A percentile compares a stretch with the other conserved stretches of the same genome.
Evolutionary conservation across 805 yeast genomes (phyloP).

Genomic region (Brettanomyces bruxellensis): DNA sequence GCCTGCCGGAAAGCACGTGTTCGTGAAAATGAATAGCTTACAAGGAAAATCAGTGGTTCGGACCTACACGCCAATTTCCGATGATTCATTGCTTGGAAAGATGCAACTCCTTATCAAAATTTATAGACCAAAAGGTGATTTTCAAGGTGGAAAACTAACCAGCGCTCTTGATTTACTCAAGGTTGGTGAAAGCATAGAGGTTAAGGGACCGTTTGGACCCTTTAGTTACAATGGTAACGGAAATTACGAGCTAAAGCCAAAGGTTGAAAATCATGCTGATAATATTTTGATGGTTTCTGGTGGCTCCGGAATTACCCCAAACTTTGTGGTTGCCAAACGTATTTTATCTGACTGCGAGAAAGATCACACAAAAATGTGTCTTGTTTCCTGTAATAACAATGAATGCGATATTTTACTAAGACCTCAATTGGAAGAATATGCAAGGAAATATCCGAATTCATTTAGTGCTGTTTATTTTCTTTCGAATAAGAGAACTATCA

Average conservation of each 20-base stretch:
- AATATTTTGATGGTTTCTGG: slow-evolving; percentile 42
- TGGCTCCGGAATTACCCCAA: slow-evolving; percentile 50
- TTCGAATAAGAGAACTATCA: slow-evolving; percentile 6
- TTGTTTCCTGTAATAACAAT: slow-evolving; percentile 36
- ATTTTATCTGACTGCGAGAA: slow-evolving; percentile 31
- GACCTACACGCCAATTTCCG: slow-evolving; percentile 27
- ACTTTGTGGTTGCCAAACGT: slow-evolving; percentile 42
- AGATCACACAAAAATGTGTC: slow-evolving; percentile 35
- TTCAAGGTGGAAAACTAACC: slow-evolving; percentile 27
- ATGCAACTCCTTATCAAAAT: slow-evolving; percentile 25
- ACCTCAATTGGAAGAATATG: slow-evolving; percentile 35
- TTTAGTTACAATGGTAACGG: slow-evolving; percentile 19
- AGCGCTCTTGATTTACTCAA: slow-evolving; percentile 16
- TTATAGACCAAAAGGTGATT: slow-evolving; percentile 21
- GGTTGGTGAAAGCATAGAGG: slow-evolving; percentile 18
- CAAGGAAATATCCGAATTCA: slow-evolving; percentile 28
- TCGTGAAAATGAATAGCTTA: slow-evolving; percentile 17
- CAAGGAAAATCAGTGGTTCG: slow-evolving; percentile 22
- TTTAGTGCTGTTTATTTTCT: slow-evolving; percentile 33
- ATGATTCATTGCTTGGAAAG: slow-evolving; percentile 18
- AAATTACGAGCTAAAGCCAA: slow-evolving; percentile 4
- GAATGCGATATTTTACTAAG: slow-evolving; percentile 37
- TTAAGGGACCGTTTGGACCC: slow-evolving; percentile 25
- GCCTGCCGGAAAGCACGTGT: slow-evolving; percentile 26
- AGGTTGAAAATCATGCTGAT: slow-evolving; percentile 7